Evolutionary conservation across 192 early-diverging fungal species (phyloP), one percentile per base, ranked within the genome.

Genomic region (Umbelopsis sp.): DNA sequence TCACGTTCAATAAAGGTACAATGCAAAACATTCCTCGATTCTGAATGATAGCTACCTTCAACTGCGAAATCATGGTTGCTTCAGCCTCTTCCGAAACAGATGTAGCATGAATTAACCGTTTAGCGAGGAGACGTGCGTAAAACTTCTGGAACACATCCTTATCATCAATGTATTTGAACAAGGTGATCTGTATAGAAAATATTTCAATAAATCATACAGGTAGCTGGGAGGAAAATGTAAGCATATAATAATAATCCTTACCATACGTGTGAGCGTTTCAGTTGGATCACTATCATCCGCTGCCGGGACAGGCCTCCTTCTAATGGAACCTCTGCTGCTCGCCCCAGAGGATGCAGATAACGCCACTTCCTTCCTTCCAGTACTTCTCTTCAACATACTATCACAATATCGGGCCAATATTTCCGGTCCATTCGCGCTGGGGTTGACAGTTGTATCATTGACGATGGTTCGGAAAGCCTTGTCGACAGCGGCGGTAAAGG

Each of bases 81-180:
- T 96, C 95, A n/a, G 88, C 78, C 32, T 96, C 95, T 31, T 93
- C 93, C 4, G 91, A 92, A 22, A 82, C 68, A 11, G 90, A 92
- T 6, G 86, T 80, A 11, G 84, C 82, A 74, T 90, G 87, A n/a
- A 96, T 89, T 2, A 96, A 75, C 14, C 95, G 86, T 72, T 93
- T 94, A 4, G 93, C 95, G 26, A 96, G 83, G 74, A 89, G 84
- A 21, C 92, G 82, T 6, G 92, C 88, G 71, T 96, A 96, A 70
- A 94, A 94, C 80, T 95, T 95, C 83, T 96, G 95, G 81, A 93
- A 96, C 1, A 96, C 81, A 70, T 96, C 95, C 70, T 96, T 96
- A 69, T 96, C 95, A 52, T 95, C 91, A 21, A 96, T 85, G 77
- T 94, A 96, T 52, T 92, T 91, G 79, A 96, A 96, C 10, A 96